Evolutionary conservation across 2,329 filamentous ascomycete genomes (phyloP).

Genomic region (Aureobasidium uvarum): DNA sequence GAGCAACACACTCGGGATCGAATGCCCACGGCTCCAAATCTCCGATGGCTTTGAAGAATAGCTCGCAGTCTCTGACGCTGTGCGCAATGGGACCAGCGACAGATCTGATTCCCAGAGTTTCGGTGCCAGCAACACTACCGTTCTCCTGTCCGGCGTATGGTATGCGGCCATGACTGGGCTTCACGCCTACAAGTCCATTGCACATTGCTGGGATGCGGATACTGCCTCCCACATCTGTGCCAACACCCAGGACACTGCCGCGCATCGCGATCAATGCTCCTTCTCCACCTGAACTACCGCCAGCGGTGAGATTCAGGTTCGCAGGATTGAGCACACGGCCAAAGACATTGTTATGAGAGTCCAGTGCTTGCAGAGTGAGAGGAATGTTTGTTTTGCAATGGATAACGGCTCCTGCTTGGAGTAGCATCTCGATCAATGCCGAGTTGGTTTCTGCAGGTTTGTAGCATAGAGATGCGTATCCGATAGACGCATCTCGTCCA

Average conservation of each 20-base stretch:
- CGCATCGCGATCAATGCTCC: slow-evolving; percentile 51
- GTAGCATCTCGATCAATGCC: slow-evolving; percentile 46
- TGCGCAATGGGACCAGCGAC: slow-evolving; percentile 50
- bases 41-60: slow-evolving; percentile 55
- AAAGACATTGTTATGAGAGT: slow-evolving; percentile 54
- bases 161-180: slow-evolving; percentile 48
- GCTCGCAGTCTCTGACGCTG: slow-evolving; percentile 52
- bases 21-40: slow-evolving; percentile 53
- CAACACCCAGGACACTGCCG: slow-evolving; percentile 52
- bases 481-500: slow-evolving; percentile 43
- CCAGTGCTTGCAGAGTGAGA: slow-evolving; percentile 52
- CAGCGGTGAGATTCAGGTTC: slow-evolving; percentile 50
- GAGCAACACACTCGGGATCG: slow-evolving; percentile 47
- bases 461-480: slow-evolving; percentile 46
- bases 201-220: slow-evolving; percentile 54
- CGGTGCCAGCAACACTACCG: slow-evolving; percentile 48
- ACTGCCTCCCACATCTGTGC: slow-evolving; percentile 56
- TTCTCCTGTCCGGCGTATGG: slow-evolving; percentile 55
- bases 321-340: slow-evolving; percentile 51
- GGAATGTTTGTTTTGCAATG: slow-evolving; percentile 58
- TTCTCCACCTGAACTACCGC: slow-evolving; percentile 55
- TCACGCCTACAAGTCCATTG: slow-evolving; percentile 51
- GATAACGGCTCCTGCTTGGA: slow-evolving; percentile 49
- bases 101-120: slow-evolving; percentile 46
- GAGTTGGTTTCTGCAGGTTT: slow-evolving; percentile 43